Percentiles rank a stretch among this genome's conserved stretches.
phyloP scores from a whole-genome alignment of 2,329 filamentous ascomycete species.

The Stylonectria norvegica region DNA sequence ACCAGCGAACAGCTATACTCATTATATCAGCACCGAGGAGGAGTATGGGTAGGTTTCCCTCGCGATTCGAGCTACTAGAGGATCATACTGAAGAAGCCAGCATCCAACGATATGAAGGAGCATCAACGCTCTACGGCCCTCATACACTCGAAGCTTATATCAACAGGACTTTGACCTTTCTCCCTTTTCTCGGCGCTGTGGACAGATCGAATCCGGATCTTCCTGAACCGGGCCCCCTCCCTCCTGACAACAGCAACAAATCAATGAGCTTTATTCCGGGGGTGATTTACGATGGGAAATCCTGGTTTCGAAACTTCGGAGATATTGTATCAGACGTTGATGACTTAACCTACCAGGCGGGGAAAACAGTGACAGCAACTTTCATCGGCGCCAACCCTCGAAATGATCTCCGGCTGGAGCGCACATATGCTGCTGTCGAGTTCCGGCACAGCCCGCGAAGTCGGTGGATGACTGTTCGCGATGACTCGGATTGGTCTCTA shows the following conservation, averaged over 20 bases:
- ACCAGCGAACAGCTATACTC: slow-evolving; percentile 83
- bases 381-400: slow-evolving; percentile 87
- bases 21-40: slow-evolving; percentile 71
- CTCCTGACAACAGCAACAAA: slow-evolving; percentile 73
- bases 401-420: slow-evolving; percentile 76
- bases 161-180: slow-evolving; percentile 67
- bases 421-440: slow-evolving; percentile 76
- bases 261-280: slow-evolving; percentile 76
- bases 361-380: slow-evolving; percentile 58
- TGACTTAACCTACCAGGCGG: slow-evolving; percentile 48
- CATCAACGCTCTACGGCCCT: slow-evolving; percentile 80
- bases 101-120: slow-evolving; percentile 86
- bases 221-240: slow-evolving; percentile 50
- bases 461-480: slow-evolving; percentile 64
- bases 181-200: slow-evolving; percentile 48
- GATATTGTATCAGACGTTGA: slow-evolving; percentile 55
- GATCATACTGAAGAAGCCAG: slow-evolving; percentile 24
- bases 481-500: slow-evolving; percentile 79
- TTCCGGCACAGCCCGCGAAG: slow-evolving; percentile 17
- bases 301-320: slow-evolving; percentile 66
- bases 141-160: slow-evolving; percentile 85
- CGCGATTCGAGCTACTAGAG: not conserved
- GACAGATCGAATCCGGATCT: not conserved
- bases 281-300: slow-evolving; percentile 69
- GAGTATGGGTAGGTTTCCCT: slow-evolving; percentile 45